These are phyloP conservation scores for Murraya koenigii DNA, from an alignment of 345 rosid genomes.

Conservation along the genomic window DNA sequence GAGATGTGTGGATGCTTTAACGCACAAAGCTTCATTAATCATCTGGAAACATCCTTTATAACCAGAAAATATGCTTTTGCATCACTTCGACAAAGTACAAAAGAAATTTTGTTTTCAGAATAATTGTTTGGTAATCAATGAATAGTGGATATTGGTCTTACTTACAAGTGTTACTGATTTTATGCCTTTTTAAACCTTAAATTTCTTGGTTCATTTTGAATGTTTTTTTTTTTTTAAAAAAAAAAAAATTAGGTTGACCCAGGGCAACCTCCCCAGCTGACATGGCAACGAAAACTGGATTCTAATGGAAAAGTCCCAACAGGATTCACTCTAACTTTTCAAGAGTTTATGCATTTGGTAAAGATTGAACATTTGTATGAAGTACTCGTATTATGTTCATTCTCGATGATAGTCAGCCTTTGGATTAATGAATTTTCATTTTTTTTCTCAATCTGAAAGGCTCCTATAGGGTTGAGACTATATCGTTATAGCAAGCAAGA, in stretches of 20 bases:
- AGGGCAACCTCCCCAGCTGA: constrained; percentile 42
- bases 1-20: no score
- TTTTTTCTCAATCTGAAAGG: constrained; percentile 30
- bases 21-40: not conserved
- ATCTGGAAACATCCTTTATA: not conserved
- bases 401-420: not conserved
- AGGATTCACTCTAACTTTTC: constrained; percentile 32
- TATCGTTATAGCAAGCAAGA: constrained; percentile 49
- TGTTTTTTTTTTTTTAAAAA: not conserved
- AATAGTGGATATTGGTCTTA: not conserved
- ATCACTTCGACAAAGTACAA: not conserved
- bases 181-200: not conserved
- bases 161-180: not conserved
- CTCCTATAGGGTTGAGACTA: constrained; percentile 58
- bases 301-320: constrained; percentile 34
- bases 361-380: not conserved
- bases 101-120: not conserved
- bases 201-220: not conserved
- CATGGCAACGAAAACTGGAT: constrained; percentile 59
- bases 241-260: constrained; percentile 40
- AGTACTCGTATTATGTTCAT: not conserved
- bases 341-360: constrained; percentile 59
- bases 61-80: not conserved
- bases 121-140: not conserved
- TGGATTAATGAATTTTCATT: not conserved